Evolutionary conservation across 2,329 filamentous ascomycete genomes (phyloP).

Genomic region (Raffaelea arxii): DNA sequence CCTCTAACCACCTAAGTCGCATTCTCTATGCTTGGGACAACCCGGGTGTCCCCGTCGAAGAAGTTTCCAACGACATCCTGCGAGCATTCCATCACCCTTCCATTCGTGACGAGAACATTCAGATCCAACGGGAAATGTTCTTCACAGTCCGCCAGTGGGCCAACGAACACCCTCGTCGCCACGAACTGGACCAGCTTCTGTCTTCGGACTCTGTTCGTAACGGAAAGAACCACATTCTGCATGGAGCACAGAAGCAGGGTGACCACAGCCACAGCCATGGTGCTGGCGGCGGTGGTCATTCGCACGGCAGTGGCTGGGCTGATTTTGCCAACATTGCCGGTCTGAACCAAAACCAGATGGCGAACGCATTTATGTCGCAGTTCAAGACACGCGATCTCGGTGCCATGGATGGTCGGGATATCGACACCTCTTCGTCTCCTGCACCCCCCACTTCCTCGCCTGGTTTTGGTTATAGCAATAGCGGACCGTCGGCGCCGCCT

Average conservation of each 20-base stretch:
- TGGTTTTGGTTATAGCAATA: slow-evolving; percentile 32
- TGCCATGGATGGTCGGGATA: slow-evolving; percentile 41
- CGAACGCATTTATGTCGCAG: slow-evolving; percentile 51
- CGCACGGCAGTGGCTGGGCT: slow-evolving; percentile 23
- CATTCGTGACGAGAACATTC: slow-evolving; percentile 61
- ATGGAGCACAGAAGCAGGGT: slow-evolving; percentile 21
- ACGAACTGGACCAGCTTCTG: slow-evolving; percentile 64
- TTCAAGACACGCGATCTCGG: slow-evolving; percentile 49
- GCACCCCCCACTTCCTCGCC: slow-evolving; percentile 15
- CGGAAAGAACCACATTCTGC: slow-evolving; percentile 67
- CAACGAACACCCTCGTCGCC: slow-evolving; percentile 55
- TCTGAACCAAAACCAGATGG: slow-evolving; percentile 22
- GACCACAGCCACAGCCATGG: slow-evolving; percentile 23
- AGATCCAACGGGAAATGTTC: slow-evolving; percentile 86
- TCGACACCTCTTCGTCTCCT: slow-evolving; percentile 27
- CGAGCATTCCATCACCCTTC: slow-evolving; percentile 87
- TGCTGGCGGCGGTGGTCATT: slow-evolving; percentile 15
- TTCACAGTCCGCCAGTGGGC: slow-evolving; percentile 75
- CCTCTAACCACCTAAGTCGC: slow-evolving; percentile 35
- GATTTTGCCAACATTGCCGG: slow-evolving; percentile 37
- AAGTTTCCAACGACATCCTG: slow-evolving; percentile 73
- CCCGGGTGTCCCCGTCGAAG: slow-evolving; percentile 67
- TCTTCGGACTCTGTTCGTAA: slow-evolving; percentile 72
- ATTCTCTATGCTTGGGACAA: slow-evolving; percentile 92
- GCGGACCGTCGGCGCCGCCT: slow-evolving; percentile 6